Conservation (phyloP, 179 eudicot species). For the Silene vulgaris region DNA sequence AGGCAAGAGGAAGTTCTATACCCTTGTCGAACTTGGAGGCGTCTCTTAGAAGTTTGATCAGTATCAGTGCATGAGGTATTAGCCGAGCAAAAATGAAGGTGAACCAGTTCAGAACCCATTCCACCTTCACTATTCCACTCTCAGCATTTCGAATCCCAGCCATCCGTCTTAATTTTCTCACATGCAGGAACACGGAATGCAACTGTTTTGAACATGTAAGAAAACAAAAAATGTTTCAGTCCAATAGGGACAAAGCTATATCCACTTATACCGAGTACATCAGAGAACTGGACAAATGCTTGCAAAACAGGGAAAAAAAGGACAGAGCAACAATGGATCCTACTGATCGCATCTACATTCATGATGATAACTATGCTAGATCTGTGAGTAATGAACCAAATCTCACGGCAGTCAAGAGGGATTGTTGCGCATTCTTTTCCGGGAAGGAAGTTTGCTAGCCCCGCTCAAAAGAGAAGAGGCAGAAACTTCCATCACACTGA, state of each 20-base stretch:
- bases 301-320: too few species aligned
- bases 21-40: slow-evolving; percentile 73
- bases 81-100: slow-evolving; percentile 61
- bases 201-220: slow-evolving; percentile 36
- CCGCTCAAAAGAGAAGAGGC: background rate
- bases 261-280: too few species aligned
- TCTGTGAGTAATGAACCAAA: too few species aligned
- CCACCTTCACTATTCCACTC: slow-evolving; percentile 57
- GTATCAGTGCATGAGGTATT: slow-evolving; percentile 61
- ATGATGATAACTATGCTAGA: too few species aligned
- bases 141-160: slow-evolving; percentile 65
- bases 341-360: too few species aligned
- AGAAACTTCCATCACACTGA: background rate
- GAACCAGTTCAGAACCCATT: slow-evolving; percentile 72
- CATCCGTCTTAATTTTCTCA: slow-evolving; percentile 71
- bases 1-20: slow-evolving; percentile 76
- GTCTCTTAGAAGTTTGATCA: slow-evolving; percentile 63
- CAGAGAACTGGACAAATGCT: too few species aligned
- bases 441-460: too few species aligned
- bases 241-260: too few species aligned
- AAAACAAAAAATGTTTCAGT: background rate
- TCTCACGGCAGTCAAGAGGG: too few species aligned
- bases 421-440: too few species aligned
- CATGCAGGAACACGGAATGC: slow-evolving; percentile 75
- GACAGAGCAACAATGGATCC: too few species aligned